phyloP scores from a whole-genome alignment of 345 rosid species.

The Streptanthus diversifolius region DNA sequence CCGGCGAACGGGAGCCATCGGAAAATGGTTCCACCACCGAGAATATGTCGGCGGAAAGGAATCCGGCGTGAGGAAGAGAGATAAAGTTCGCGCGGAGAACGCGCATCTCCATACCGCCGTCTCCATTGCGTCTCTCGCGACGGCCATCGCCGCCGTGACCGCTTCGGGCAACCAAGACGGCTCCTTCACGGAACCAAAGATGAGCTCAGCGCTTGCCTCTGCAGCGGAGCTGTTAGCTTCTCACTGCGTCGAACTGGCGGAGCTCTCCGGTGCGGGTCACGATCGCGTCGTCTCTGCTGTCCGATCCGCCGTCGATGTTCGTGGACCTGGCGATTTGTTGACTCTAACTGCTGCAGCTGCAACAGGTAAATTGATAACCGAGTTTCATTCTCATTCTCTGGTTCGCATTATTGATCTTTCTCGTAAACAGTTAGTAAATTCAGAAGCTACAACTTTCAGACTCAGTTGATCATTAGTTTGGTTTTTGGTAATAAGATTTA shows the following conservation, averaged over 20 bases:
- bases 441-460: background rate
- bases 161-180: conserved; percentile 26
- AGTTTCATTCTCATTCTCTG: background rate
- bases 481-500: background rate
- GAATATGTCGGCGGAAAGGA: conserved; percentile 16
- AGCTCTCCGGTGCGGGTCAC: conserved; percentile 69
- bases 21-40: conserved; percentile 35
- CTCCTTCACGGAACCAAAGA: conserved; percentile 46
- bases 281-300: conserved; percentile 67
- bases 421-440: background rate
- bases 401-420: background rate
- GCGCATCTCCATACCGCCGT: conserved; percentile 34
- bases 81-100: conserved; percentile 29
- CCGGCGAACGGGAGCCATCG: conserved; percentile 28
- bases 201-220: conserved; percentile 73
- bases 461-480: background rate
- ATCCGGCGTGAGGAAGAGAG: conserved; percentile 26
- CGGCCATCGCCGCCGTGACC: conserved; percentile 34
- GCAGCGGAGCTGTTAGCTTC: conserved; percentile 89
- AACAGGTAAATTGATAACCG: conserved; percentile 51
- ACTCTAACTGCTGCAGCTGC: conserved; percentile 99
- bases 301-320: conserved; percentile 76
- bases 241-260: conserved; percentile 85
- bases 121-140: conserved; percentile 31
- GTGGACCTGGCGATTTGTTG: conserved; percentile 72